Base-by-base conservation (phyloP, 768 basidiomycete genomes). In the Mycena vitilis region DNA sequence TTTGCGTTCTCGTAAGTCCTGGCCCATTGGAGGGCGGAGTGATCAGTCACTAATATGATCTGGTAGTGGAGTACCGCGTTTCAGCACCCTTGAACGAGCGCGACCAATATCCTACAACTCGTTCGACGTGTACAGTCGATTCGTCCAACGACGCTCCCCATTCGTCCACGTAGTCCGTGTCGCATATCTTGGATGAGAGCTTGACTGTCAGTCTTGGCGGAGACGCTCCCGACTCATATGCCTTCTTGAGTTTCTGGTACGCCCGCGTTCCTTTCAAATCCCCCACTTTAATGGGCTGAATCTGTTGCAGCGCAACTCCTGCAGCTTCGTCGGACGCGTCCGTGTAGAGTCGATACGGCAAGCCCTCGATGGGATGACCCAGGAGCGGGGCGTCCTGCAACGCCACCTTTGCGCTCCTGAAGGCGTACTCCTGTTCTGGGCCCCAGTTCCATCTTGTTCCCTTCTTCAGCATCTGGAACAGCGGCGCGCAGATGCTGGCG, bases 321-420 rank as follows among this genome's bases (percentile, higher is more conserved):
- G 63, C 30, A 1, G 68, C 70, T 11, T 52, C 18, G 34, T 69
- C 70, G 0, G 68, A 71, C 0, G 70, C 68, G 58, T 79, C 78
- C 5, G 74, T 76, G 44, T 79, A 79, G 0, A 79, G 55, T 18
- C 74, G 47, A 49, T 79, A 79, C 0, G 73, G 74, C 22, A 51
- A 23, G 1, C 71, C 69, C 30, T 57, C 49, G 1, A 63, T 55
- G 0, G 76, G 68, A 40, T 78, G 73, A 0, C 52, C 52, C 8
- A 53, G 52, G 5, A 53, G 16, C 0, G 52, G 52, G 1, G 34
- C 30, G 1, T 20, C 7, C 8, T 53, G 52, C 5, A 53, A 8
- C 1, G 52, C 30, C 2, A 36, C 2, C 13, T 53, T 53, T 5
- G 34, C 34, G 12, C 16, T 9, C 6, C 25, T 1, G 30, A 53